Conservation (phyloP, 2,329 filamentous ascomycete genomes). For the Davidsoniella australis region DNA sequence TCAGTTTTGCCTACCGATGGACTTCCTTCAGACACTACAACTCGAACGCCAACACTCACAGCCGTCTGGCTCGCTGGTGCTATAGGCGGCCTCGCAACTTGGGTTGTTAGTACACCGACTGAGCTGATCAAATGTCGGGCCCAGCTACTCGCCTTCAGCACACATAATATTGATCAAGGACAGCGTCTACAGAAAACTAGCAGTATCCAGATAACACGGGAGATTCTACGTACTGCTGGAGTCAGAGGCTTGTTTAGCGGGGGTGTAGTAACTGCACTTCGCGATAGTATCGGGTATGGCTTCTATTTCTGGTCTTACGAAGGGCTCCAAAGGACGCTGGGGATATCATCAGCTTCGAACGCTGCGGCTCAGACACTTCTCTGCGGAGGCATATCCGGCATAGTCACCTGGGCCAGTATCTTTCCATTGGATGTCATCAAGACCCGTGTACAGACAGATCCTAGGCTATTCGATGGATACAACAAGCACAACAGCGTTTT, state of each 20-base stretch:
- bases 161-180: too few relatives aligned
- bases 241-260: constrained; percentile 65
- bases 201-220: constrained; percentile 32
- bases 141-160: constrained; percentile 38
- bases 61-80: constrained; percentile 69
- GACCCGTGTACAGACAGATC: constrained; percentile 54
- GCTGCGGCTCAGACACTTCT: constrained; percentile 50
- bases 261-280: constrained; percentile 60
- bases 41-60: constrained; percentile 30
- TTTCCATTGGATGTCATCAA: constrained; percentile 90
- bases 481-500: constrained; percentile 11
- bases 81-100: constrained; percentile 67
- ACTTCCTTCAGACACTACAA: too few relatives aligned
- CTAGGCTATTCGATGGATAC: background rate
- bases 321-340: constrained; percentile 44
- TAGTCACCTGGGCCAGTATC: constrained; percentile 76
- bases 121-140: constrained; percentile 83
- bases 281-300: constrained; percentile 85
- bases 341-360: constrained; percentile 17
- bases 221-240: constrained; percentile 39
- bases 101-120: constrained; percentile 71
- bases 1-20: constrained; percentile 16
- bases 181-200: too few relatives aligned
- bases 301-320: constrained; percentile 97
- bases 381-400: constrained; percentile 73